Evolutionary conservation across 768 basidiomycete species (phyloP), one percentile per base, ranked within the genome.

Genomic region (Leccinum olivaceopallidum): DNA sequence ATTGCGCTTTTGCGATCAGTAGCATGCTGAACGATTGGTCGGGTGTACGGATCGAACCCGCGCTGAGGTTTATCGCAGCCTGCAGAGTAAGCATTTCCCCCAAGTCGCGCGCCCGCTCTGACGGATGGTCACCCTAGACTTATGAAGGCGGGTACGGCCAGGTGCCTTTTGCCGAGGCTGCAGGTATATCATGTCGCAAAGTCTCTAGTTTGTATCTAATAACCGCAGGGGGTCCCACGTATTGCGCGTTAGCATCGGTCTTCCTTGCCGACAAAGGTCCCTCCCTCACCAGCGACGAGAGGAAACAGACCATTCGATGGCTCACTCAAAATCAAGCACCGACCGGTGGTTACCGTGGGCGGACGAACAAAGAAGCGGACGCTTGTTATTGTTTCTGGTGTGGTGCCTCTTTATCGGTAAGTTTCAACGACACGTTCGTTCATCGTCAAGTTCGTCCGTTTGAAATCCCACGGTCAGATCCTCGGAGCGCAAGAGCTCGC

Each of bases 341-440:
- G 0, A 79, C 79, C 0, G 94, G 94, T 0, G 96, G 96, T 0
- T 97, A 94, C 69, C 79, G 89, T 65, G 96, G 96, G 2, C 82
- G 96, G 24, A 94, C 94, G 2, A 88, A 86, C 60, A 99, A 99
- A 76, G 79, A 81, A 5, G 83, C 89, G 6, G 96, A 98, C 64
- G 92, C 94, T 3, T 99, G 96, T 72, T 99, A 99, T 74, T 92
- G 91, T 64, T 98, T 97, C 73, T 99, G 96, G 96, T 90, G 89
- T 65, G 89, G 92, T 4, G 95, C 87, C 9, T 81, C 92, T 0
- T 74, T 98, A 10, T 75, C 83, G 69, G 95, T 95, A 63, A 55
- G 83, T 71, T 42, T 24, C 36, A 10, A 42, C 57, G 30, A 18
- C 37, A 32, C 28, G 32, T 20, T 24, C 26, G 16, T 56, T n/a